Base-by-base conservation (phyloP, 345 rosid species). In the Acer negundo region DNA sequence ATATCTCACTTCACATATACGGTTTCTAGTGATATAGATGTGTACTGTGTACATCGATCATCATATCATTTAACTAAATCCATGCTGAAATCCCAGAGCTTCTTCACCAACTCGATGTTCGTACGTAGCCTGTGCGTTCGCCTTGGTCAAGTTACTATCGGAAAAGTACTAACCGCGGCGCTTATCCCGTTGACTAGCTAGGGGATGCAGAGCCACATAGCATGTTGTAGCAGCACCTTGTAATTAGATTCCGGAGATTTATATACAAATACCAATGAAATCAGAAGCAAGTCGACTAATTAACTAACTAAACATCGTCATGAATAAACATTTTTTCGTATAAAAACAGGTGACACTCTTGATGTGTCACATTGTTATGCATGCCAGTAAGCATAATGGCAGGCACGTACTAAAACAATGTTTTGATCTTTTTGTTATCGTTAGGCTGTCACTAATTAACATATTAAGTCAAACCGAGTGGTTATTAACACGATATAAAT, bases 61-160 rank as follows among this genome's bases (percentile, higher is more conserved):
- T 28, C 31, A 28, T 7, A 42, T 51, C 78, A 79, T 67, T 84
- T 80, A 59, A 80, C 71, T 74, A 84, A 55, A n/a, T 86, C 81
- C 83, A 73, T 67, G 79, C 90, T 90, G 79, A 89, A 89, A 78
- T 86, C 90, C 94, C 90, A 87, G 12, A 90, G 87, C 69, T 87
- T 81, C 83, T 73, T 85, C 7, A 77, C 92, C 81, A 90, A 65
- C n/a, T 85, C 87, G 1, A 49, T 56, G 47, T 87, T 81, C 44
- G 12, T 68, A 13, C 44, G 15, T 68, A 13, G 85, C 89, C 19
- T 72, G 72, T 1, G 76, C 13, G 38, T 58, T 82, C 42, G 89
- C 62, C 80, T 81, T 69, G 1, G 82, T 31, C 51, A 87, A 20
- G 74, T 85, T 86, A 62, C 84, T 65, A 85, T 87, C 90, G 1